Percentiles rank a stretch among this genome's conserved stretches.
Evolutionary conservation across 805 yeast genomes (phyloP).

Genomic region (Cyberlindnera sargentensis): DNA sequence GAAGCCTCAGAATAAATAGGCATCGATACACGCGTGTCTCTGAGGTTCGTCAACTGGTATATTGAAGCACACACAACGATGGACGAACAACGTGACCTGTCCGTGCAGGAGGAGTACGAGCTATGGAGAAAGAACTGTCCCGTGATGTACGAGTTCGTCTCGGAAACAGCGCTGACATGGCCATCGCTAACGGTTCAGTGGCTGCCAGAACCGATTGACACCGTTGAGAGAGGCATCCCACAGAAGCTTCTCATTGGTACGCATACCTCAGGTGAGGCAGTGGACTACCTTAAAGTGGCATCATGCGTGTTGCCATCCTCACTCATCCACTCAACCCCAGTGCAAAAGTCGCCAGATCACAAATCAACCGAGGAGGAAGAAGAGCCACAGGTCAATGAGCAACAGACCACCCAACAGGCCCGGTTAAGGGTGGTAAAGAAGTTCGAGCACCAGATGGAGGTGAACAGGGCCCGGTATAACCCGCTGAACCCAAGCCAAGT

Average conservation of each 20-base stretch:
- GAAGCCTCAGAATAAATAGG: no score
- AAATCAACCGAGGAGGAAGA: slow-evolving; percentile 19
- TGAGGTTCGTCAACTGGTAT: no score
- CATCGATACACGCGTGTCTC: no score
- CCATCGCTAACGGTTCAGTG: slow-evolving; percentile 77
- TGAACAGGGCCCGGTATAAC: slow-evolving; percentile 65
- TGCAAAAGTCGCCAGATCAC: slow-evolving; percentile 16
- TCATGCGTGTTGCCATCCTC: slow-evolving; percentile 49
- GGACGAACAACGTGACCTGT: slow-evolving; percentile 24
- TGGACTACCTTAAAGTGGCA: slow-evolving; percentile 60
- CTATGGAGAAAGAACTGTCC: slow-evolving; percentile 79
- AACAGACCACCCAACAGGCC: slow-evolving; percentile 34
- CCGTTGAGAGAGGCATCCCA: slow-evolving; percentile 26
- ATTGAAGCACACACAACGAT: background rate
- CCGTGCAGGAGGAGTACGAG: slow-evolving; percentile 53
- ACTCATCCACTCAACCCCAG: slow-evolving; percentile 17
- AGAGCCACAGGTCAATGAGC: slow-evolving; percentile 1
- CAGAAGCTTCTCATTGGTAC: slow-evolving; percentile 62
- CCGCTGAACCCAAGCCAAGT: slow-evolving; percentile 51
- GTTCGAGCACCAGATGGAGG: slow-evolving; percentile 53
- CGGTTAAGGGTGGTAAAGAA: slow-evolving; percentile 57
- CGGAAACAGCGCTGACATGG: slow-evolving; percentile 76
- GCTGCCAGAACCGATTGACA: slow-evolving; percentile 42
- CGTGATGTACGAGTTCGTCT: slow-evolving; percentile 75
- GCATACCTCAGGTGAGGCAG: slow-evolving; percentile 65